phyloP scores from a whole-genome alignment of 257 asterid genomes.

The Fraxinus cuspidata region DNA sequence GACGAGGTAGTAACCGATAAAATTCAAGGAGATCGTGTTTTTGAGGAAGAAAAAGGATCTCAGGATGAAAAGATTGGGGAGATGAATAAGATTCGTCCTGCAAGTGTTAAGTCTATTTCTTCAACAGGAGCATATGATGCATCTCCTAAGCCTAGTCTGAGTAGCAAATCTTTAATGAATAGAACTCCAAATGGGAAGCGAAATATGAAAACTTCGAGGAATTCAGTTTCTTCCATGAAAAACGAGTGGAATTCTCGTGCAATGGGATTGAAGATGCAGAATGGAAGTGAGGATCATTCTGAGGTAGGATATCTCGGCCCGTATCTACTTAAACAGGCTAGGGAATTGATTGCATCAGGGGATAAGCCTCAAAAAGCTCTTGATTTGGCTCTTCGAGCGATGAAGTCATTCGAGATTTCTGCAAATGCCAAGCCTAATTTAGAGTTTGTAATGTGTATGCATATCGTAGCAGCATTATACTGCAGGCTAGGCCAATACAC shows the following conservation, averaged over 20 bases:
- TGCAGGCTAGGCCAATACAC: slow-evolving; percentile 58
- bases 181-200: slow-evolving; percentile 53
- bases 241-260: slow-evolving; percentile 40
- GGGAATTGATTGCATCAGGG: slow-evolving; percentile 58
- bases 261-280: slow-evolving; percentile 34
- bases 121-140: slow-evolving; percentile 33
- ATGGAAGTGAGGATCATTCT: slow-evolving; percentile 34
- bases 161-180: slow-evolving; percentile 47
- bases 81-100: slow-evolving; percentile 15
- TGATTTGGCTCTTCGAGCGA: slow-evolving; percentile 69
- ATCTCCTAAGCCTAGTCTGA: slow-evolving; percentile 28
- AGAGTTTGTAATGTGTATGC: slow-evolving; percentile 82
- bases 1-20: slow-evolving; percentile 32
- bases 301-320: slow-evolving; percentile 67
- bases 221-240: slow-evolving; percentile 43
- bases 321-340: slow-evolving; percentile 80
- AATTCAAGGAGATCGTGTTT: slow-evolving; percentile 20
- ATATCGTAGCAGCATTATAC: slow-evolving; percentile 69
- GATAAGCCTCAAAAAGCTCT: slow-evolving; percentile 68
- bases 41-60: slow-evolving; percentile 17
- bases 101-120: slow-evolving; percentile 7
- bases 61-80: slow-evolving; percentile 27
- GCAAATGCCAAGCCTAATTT: slow-evolving; percentile 44
- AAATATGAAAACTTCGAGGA: slow-evolving; percentile 35
- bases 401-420: slow-evolving; percentile 57